phyloP scores from a whole-genome alignment of 2,329 filamentous ascomycete species.

The Cyphellophora attinorum region DNA sequence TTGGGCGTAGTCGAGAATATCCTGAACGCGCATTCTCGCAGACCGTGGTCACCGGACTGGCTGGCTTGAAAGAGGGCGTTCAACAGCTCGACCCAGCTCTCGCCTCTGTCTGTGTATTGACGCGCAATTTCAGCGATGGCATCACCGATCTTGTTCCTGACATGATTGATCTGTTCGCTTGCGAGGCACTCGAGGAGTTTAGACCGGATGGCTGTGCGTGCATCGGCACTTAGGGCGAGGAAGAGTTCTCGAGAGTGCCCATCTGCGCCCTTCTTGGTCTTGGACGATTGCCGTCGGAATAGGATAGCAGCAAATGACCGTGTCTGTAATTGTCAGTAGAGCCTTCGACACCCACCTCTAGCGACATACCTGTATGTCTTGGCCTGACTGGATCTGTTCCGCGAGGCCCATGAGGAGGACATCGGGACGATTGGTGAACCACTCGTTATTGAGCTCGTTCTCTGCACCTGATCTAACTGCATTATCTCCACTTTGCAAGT shows the following conservation, averaged over 20 bases:
- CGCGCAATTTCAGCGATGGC: constrained; percentile 93
- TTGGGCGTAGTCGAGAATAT: constrained; percentile 92
- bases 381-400: constrained; percentile 77
- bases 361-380: constrained; percentile 57
- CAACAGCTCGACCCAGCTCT: constrained; percentile 84
- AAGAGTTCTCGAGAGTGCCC: constrained; percentile 75
- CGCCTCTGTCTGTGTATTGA: constrained; percentile 82
- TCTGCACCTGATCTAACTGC: constrained; percentile 74
- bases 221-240: constrained; percentile 63
- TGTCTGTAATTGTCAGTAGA: constrained; percentile 56
- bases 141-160: constrained; percentile 93
- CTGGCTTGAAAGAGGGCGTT: constrained; percentile 80
- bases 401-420: constrained; percentile 86
- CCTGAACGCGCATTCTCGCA: constrained; percentile 86
- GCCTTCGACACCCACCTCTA: too few relatives aligned
- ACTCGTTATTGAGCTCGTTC: constrained; percentile 81
- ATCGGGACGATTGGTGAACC: constrained; percentile 73
- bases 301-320: constrained; percentile 89
- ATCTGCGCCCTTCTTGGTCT: constrained; percentile 66
- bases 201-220: constrained; percentile 68
- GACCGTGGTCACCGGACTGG: constrained; percentile 70
- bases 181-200: constrained; percentile 73
- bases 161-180: constrained; percentile 60
- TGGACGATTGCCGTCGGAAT: constrained; percentile 86
- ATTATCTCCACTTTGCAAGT: constrained; percentile 85